Evolutionary conservation across 1,284 basidiomycete species (phyloP), one percentile per base, ranked within the genome.

Genomic region (Ustilago hordei): DNA sequence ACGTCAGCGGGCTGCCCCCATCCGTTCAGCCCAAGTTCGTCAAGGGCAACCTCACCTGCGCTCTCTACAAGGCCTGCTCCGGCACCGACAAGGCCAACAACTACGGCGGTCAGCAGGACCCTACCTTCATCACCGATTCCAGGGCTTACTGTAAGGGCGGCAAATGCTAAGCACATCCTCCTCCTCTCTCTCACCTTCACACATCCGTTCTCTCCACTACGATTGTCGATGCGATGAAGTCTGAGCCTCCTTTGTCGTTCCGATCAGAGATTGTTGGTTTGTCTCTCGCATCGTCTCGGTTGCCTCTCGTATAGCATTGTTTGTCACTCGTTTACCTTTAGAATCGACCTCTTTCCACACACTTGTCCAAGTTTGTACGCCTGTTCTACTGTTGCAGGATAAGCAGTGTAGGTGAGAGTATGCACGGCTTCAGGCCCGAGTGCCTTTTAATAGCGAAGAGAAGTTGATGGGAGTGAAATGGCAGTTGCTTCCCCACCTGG

Each of bases 101-200:
- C 65, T 79, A 64, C 43, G 73, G 64, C 35, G 77, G 77, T 38
- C 77, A 79, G 70, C 74, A 76, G 55, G 77, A 76, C 63, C 74
- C 69, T 36, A 71, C 63, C 53, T 76, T 32, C 73, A 79, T 79
- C 64, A 72, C 64, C 54, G 35, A 69, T 36, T 69, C 64, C n/a
- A 23, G 28, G 23, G 73, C 57, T 28, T 76, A 71, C 72, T 79
- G 77, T 69, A 79, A 72, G 73, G 57, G 55, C 39, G 71, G 57
- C 56, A 50, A 69, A 19, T 45, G 43, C 43, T 45, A 19, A 23
- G 43, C 43, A 19, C 17, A 13, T 19, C 43, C 7, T 7, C n/a
- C 11, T 19, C 43, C 8, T 31, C 60, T 17, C n/a, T 1, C 23
- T 52, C 17, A 15, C 5, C 6, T 56, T 39, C 35, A 12, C 13